Percentiles rank a stretch among this genome's conserved stretches.
phyloP scores from a whole-genome alignment of 352 stramenopile species.

The Pythium diclinum region DNA sequence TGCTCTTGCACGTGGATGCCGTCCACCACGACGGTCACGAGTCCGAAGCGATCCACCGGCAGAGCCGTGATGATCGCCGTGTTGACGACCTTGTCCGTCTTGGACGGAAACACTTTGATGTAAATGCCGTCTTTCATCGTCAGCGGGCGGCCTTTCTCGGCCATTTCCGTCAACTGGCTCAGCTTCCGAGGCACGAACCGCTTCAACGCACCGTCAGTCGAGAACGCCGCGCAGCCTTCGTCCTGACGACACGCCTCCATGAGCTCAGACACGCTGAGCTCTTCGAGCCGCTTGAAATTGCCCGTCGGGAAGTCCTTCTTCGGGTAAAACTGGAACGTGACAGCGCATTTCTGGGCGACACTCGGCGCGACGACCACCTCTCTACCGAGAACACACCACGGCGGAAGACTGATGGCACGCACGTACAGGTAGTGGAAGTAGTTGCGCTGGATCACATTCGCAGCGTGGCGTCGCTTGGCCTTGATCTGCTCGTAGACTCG shows the following conservation, averaged over 20 bases:
- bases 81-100: slow-evolving; percentile 43
- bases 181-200: slow-evolving; percentile 71
- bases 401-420: slow-evolving; percentile 47
- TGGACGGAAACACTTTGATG: slow-evolving; percentile 54
- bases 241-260: slow-evolving; percentile 63
- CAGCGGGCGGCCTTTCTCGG: slow-evolving; percentile 9
- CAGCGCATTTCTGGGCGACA: slow-evolving; percentile 55
- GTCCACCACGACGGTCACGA: slow-evolving; percentile 58
- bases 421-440: slow-evolving; percentile 75
- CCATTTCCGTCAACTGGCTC: slow-evolving; percentile 64
- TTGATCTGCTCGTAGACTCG: slow-evolving; percentile 35
- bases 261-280: slow-evolving; percentile 34
- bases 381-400: slow-evolving; percentile 58
- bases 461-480: slow-evolving; percentile 32
- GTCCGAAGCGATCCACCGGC: slow-evolving; percentile 56
- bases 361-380: slow-evolving; percentile 66
- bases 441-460: slow-evolving; percentile 58
- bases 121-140: slow-evolving; percentile 49
- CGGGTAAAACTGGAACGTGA: slow-evolving; percentile 76
- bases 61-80: slow-evolving; percentile 54
- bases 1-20: slow-evolving; percentile 43
- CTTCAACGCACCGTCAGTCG: slow-evolving; percentile 71
- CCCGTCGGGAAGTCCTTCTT: slow-evolving; percentile 69
- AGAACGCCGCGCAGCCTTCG: slow-evolving; percentile 69
- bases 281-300: slow-evolving; percentile 54